Base-by-base conservation (phyloP, 2,329 filamentous ascomycete genomes). In the Metarhizium humberi region DNA sequence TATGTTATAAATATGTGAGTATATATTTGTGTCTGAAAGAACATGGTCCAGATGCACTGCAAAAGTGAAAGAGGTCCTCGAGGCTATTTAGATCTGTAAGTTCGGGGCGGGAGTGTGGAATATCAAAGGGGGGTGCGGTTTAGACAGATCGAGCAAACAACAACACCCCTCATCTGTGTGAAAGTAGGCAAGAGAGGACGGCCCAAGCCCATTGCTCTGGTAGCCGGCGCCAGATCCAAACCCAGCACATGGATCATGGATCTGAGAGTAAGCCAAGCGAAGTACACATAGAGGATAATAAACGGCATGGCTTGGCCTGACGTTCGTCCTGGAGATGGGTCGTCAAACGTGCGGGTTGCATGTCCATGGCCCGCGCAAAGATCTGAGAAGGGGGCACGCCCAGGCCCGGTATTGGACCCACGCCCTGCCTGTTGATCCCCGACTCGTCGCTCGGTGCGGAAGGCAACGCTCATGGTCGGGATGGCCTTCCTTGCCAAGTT, bases 241-340 rank as follows among this genome's bases (percentile, higher is more conserved):
- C 66, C 64, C 60, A 50, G 51, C 30, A 47, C 50, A 49, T 45
- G 53, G 55, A 52, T 57, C 67, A 69, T 64, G 67, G 69, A 71
- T 68, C 66, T 70, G 52, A 58, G 61, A 63, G 70, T 71, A 71
- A 71, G 63, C 61, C 69, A 57, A 60, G 60, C 60, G 62, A 59
- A 63, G 60, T 63, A 60, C 65, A 61, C 56, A 62, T 58, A 62
- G 62, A 51, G 25, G 43, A 51, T 46, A 40, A 34, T 30, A 50
- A 40, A 55, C 30, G 43, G 49, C 45, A 36, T 48, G 30, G 52
- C 45, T 20, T 29, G 25, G 25, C 45, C 30, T 30, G 45, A 29
- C 18, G 45, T 48, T 48, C 25, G 20, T 48, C 16, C 45, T 52
- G 55, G 59, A 54, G 58, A 59, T 57, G 57, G 57, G 54, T 55